Evolutionary conservation across 495 filamentous ascomycete species (phyloP), one percentile per base, ranked within the genome.

Genomic region (Tuber aestivum): DNA sequence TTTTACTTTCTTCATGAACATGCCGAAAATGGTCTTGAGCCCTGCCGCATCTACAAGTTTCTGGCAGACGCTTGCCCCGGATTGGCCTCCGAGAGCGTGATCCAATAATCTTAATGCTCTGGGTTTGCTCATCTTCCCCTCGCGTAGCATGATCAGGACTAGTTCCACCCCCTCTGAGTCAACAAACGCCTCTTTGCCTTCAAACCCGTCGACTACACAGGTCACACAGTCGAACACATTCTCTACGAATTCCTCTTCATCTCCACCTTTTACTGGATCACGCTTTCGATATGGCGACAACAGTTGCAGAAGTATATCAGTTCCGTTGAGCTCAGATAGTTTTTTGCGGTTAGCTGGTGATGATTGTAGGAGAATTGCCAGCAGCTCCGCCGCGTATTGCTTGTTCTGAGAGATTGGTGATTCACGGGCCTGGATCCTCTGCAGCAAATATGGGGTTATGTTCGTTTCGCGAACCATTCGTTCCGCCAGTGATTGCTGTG

Each of bases 151-250:
- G 80, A 98, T 92, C 38, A 97, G 86, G 27, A 89, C 91, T 16
- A 99, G 89, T 84, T 98, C 95, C 8, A 97, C 89, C 27, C 95
- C 95, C 85, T 99, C 95, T 9, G 91, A 93, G 81, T 95, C 93
- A 38, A 97, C 83, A 75, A 98, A 97, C 75, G 92, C 93, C 16
- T 84, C 82, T 79, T 97, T 97, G 10, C 94, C 94, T 38, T 86
- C 86, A 4, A 87, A 81, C 74, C 93, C 90, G 82, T 96, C 92
- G 0, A 92, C 92, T 3, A 96, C 83, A 80, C 92, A 95, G 12
- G 91, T 92, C 40, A 97, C 81, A 42, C 89, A 88, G 80, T 95
- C 94, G 80, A 98, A 99, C 41, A 97, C 73, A 77, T 98, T 97
- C 83, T 97, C 94, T 71, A 95, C 91, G 83, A 92, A 97, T 84